Evolutionary conservation across 208 protist genomes (phyloP), one percentile per base, ranked within the genome.

Genomic region (Naegleria lovaniensis): DNA sequence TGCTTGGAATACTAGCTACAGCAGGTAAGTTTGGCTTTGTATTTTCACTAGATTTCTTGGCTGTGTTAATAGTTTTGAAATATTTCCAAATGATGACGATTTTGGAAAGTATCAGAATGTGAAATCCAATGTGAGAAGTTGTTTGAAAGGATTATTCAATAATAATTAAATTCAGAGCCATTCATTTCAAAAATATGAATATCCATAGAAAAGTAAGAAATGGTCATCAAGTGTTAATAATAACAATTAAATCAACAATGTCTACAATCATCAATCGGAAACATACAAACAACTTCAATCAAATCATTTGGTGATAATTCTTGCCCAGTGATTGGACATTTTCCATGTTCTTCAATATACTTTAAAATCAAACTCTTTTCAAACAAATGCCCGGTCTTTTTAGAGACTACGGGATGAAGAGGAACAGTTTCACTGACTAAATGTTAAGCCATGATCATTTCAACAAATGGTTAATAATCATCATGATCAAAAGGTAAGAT

Each of bases 321-420:
- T 91, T 98, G 92, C 51, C 95, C 95, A 0, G 97, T 99, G 39
- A 98, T 90, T 39, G 98, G 98, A 94, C 98, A 99, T n/a, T 92
- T 96, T 38, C 25, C 25, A 94, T 98, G 84, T 92, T 96, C 94
- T 33, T 96, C 95, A 41, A 99, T 93, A 93, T 99, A 98, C 91
- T 96, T 96, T 92, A 98, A 96, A 79, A 99, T 96, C 29, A 99
- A 94, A 29, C 95, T 92, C 48, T 96, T 93, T 93, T 99, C 99
- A 93, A 98, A 99, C 36, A 99, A 90, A 90, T 96, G 96, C 55
- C 98, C 98, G 36, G 95, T 96, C 51, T 95, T 95, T 29, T 92
- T 92, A 16, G 97, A 98, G 19, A 99, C 95, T 39, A 99, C 98
- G n/a, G 99, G 98, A 88, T 99, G 95, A 79, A 96, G 91, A 29